phyloP scores from a whole-genome alignment of 305 asterid genomes.

The Fraxinus xanthoxyloides region DNA sequence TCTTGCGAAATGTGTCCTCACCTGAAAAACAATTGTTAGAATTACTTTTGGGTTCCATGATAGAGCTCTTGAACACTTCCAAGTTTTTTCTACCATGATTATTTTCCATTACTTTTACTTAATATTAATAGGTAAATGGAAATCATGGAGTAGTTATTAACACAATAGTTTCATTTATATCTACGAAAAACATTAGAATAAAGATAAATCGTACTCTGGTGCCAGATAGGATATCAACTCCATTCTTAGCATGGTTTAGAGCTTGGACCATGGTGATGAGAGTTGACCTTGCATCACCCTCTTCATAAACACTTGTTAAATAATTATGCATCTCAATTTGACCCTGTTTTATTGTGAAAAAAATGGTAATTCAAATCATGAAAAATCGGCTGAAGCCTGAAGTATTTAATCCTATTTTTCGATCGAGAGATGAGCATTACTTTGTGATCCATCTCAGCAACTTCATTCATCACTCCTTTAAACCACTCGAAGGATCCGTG shows the following conservation, averaged over 20 bases:
- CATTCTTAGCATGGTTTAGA: slow-evolving; percentile 90
- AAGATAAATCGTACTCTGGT: slow-evolving; percentile 57
- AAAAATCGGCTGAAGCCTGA: not conserved
- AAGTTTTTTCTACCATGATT: not conserved
- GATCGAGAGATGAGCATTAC: slow-evolving; percentile 31
- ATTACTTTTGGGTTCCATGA: not conserved
- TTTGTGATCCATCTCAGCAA: slow-evolving; percentile 91
- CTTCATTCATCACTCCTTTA: slow-evolving; percentile 91
- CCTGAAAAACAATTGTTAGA: slow-evolving; percentile 45
- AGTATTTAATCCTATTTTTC: not conserved
- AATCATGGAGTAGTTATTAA: not conserved
- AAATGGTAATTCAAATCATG: slow-evolving; percentile 3
- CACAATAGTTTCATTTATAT: not conserved
- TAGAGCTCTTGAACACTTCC: not conserved
- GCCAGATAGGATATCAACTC: slow-evolving; percentile 93
- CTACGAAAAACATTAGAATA: not conserved
- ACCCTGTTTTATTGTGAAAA: slow-evolving; percentile 46
- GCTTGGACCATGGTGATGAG: slow-evolving; percentile 98
- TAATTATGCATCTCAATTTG: slow-evolving; percentile 97
- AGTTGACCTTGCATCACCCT: slow-evolving; percentile 93
- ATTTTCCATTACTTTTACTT: not conserved
- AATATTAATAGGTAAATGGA: not conserved
- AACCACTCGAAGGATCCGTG: slow-evolving; percentile 97
- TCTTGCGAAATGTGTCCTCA: slow-evolving; percentile 89
- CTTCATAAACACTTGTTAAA: slow-evolving; percentile 90